A percentile compares a stretch with the other conserved stretches of the same genome.
Evolutionary conservation across 2,329 filamentous ascomycete species (phyloP).

Genomic region (Sporothrix variecibatus): DNA sequence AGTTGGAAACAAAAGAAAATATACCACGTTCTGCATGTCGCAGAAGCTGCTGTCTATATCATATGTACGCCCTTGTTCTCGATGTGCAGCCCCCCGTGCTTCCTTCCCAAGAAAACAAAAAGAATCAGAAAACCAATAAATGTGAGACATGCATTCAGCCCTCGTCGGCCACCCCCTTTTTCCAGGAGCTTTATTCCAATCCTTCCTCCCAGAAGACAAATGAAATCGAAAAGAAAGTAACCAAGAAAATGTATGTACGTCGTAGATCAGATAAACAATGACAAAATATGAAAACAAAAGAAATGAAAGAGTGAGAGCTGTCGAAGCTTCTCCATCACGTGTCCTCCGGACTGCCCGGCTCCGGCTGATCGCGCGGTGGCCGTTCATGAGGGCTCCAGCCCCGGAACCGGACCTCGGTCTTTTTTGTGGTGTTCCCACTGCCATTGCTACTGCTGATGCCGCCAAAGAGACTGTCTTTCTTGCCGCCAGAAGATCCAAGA

Average conservation of each 20-base stretch:
- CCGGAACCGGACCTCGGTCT: constrained; percentile 27
- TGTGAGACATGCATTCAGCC: constrained; percentile 20
- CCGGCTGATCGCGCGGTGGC: constrained; percentile 25
- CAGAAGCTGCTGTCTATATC: neutral
- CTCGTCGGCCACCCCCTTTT: neutral
- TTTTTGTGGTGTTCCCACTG: constrained; percentile 7
- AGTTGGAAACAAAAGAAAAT: neutral
- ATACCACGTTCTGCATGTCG: neutral
- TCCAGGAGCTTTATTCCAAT: neutral
- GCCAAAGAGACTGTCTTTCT: neutral
- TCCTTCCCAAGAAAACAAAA: neutral
- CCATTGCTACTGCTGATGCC: neutral
- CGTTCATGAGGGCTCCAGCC: constrained; percentile 33
- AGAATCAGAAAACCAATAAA: constrained; percentile 14
- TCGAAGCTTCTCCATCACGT: neutral
- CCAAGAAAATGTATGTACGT: neutral
- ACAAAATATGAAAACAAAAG: neutral
- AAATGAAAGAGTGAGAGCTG: neutral
- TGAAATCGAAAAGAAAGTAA: neutral
- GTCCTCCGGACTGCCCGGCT: neutral
- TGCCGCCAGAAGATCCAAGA: neutral
- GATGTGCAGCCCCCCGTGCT: neutral
- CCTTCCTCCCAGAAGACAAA: neutral
- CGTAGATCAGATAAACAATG: neutral
- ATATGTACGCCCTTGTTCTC: neutral